Conservation (phyloP, 2,329 filamentous ascomycete species). For the Colletotrichum theobromicola region DNA sequence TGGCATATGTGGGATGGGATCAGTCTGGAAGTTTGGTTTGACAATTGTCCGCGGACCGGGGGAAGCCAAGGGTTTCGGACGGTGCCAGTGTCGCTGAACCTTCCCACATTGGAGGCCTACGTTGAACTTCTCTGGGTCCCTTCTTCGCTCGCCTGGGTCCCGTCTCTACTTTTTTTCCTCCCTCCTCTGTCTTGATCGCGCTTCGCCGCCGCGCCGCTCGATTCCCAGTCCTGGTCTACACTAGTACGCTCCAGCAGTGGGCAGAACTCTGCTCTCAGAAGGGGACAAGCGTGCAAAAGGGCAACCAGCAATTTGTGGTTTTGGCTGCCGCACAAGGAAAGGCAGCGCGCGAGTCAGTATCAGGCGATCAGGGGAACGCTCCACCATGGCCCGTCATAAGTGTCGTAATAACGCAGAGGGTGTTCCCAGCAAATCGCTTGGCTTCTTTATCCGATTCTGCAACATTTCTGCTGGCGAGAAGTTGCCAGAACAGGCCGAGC, state of each 20-base stretch:
- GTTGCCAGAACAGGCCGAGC: neutral
- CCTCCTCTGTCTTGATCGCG: neutral
- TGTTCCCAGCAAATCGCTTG: neutral
- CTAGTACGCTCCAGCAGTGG: neutral
- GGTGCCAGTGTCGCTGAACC: neutral
- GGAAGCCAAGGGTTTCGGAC: neutral
- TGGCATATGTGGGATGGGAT: neutral
- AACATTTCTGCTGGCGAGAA: too few relatives aligned
- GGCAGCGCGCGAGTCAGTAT: slow-evolving; percentile 9
- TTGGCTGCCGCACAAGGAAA: neutral
- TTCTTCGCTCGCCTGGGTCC: neutral
- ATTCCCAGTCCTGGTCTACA: neutral
- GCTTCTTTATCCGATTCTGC: neutral
- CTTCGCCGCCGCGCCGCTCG: neutral
- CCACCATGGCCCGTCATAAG: slow-evolving; percentile 9
- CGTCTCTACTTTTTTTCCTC: neutral
- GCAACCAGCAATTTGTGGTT: neutral
- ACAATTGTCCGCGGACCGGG: neutral
- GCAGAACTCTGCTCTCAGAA: neutral
- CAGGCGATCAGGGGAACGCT: slow-evolving; percentile 7
- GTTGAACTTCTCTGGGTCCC: neutral
- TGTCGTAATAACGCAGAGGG: slow-evolving; percentile 13
- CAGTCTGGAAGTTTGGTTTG: neutral
- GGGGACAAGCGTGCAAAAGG: neutral
- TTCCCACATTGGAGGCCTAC: slow-evolving; percentile 6